These are phyloP conservation scores for Pyracantha coccinea DNA, from an alignment of 331 rosid species.

Conservation along the genomic window DNA sequence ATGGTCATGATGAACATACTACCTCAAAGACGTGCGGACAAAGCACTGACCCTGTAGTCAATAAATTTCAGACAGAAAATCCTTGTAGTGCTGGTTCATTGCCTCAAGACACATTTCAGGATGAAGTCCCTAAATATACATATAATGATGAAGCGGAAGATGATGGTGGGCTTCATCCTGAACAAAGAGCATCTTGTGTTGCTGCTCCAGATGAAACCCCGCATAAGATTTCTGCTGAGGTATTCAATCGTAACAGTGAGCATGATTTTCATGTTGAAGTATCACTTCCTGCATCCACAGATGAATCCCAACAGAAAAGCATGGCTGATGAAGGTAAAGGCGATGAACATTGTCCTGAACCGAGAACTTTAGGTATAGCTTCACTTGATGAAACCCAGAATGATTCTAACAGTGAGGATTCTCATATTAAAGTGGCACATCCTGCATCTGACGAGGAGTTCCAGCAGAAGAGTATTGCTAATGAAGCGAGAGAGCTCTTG, in stretches of 20 bases:
- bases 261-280: constrained; percentile 19
- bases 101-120: not conserved
- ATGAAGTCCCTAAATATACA: not conserved
- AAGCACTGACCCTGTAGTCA: constrained; percentile 12
- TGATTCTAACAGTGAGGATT: constrained; percentile 17
- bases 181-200: constrained; percentile 16
- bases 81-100: constrained; percentile 3
- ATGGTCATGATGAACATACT: not conserved
- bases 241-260: constrained; percentile 7
- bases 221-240: not conserved
- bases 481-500: constrained; percentile 23
- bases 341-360: constrained; percentile 14
- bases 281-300: constrained; percentile 10
- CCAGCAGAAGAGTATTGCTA: constrained; percentile 22
- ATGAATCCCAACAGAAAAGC: constrained; percentile 20
- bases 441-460: constrained; percentile 9
- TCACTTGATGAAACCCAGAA: constrained; percentile 3
- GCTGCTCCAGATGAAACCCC: constrained; percentile 4
- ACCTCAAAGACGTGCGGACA: constrained; percentile 20
- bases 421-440: constrained; percentile 18
- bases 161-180: constrained; percentile 8
- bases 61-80: constrained; percentile 19
- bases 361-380: constrained; percentile 8
- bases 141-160: constrained; percentile 17
- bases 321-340: constrained; percentile 16